phyloP scores from a whole-genome alignment of 148 eudicot species.

The Chenopodium quinoa region DNA sequence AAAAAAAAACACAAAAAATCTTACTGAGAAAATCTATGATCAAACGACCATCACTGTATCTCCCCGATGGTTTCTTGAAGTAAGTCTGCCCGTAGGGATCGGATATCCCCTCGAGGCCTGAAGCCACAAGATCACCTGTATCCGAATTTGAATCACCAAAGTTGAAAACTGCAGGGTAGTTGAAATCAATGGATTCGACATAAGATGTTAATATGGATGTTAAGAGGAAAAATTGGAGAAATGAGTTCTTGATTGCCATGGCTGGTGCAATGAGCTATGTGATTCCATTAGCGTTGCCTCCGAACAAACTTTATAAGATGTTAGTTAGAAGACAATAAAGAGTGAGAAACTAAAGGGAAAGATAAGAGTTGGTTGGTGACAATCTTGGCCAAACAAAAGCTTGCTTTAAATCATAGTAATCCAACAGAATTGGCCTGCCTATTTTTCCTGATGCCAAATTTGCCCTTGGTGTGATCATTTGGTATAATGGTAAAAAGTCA shows the following conservation, averaged over 20 bases:
- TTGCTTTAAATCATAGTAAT: constrained; percentile 42
- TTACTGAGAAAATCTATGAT: constrained; percentile 76
- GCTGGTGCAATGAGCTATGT: constrained; percentile 23
- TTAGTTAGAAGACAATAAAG: constrained; percentile 16
- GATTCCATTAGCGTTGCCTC: constrained; percentile 18
- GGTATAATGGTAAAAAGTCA: constrained; percentile 10
- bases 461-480: constrained; percentile 1
- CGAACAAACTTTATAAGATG: constrained; percentile 27
- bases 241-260: constrained; percentile 34
- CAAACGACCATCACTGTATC: constrained; percentile 90
- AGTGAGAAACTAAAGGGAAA: not conserved
- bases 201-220: constrained; percentile 31
- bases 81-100: constrained; percentile 82
- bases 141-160: constrained; percentile 97
- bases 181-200: constrained; percentile 50
- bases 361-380: constrained; percentile 23
- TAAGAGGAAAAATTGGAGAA: constrained; percentile 28
- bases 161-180: constrained; percentile 87
- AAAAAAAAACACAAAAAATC: not conserved
- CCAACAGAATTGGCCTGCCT: constrained; percentile 17
- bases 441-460: not conserved
- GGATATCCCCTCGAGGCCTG: constrained; percentile 56
- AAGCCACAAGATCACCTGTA: constrained; percentile 65
- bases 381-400: constrained; percentile 34
- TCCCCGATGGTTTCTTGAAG: constrained; percentile 79